Percentiles rank a stretch among this genome's conserved stretches.
phyloP scores from a whole-genome alignment of 768 basidiomycete genomes.

The Auriculariales sp. region DNA sequence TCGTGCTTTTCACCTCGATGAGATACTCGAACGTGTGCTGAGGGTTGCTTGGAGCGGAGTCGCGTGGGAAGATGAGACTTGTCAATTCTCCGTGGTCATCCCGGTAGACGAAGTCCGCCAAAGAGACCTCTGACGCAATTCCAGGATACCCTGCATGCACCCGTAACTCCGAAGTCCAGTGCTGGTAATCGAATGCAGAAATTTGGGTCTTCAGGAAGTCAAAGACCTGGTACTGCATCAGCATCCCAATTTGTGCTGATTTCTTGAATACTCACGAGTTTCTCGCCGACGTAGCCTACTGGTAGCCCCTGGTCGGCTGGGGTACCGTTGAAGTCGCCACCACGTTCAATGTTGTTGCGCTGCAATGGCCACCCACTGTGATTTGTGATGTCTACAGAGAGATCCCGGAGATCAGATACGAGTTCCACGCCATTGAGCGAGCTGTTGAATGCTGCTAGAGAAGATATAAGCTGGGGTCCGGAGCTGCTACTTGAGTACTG shows the following conservation, averaged over 20 bases:
- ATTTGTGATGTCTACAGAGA: too few relatives aligned
- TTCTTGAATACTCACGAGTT: background rate
- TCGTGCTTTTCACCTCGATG: constrained; percentile 17
- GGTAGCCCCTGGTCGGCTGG: too few relatives aligned
- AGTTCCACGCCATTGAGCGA: too few relatives aligned
- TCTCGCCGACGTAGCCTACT: background rate
- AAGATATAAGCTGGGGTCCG: too few relatives aligned
- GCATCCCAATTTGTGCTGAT: background rate
- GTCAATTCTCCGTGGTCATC: constrained; percentile 13
- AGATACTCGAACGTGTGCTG: constrained; percentile 14
- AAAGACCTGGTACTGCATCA: background rate
- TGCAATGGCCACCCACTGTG: too few relatives aligned
- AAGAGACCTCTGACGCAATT: background rate
- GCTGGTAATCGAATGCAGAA: background rate
- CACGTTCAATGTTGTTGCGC: too few relatives aligned
- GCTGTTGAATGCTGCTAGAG: too few relatives aligned
- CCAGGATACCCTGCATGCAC: background rate
- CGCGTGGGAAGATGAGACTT: constrained; percentile 7
- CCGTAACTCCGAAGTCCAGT: background rate
- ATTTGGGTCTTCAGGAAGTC: background rate
- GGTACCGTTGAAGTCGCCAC: too few relatives aligned
- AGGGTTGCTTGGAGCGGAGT: constrained; percentile 8
- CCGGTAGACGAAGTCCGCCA: constrained; percentile 14
- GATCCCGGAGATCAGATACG: too few relatives aligned
- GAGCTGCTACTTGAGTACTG: too few relatives aligned